Percentiles rank a stretch among this genome's conserved stretches.
phyloP scores from a whole-genome alignment of 805 yeast genomes.

The Teunomyces pallodes region DNA sequence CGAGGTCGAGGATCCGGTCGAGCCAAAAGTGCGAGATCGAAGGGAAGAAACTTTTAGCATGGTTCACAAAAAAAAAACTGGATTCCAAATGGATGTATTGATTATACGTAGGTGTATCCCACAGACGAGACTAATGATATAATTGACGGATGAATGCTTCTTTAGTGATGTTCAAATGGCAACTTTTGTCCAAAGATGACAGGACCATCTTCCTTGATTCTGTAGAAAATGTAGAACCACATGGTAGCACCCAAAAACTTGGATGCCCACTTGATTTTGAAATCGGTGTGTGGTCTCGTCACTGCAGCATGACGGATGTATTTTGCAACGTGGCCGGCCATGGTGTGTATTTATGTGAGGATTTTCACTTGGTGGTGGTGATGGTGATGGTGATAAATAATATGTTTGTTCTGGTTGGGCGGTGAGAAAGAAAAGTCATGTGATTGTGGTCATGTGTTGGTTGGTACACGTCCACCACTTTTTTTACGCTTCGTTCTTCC shows the following conservation, averaged over 20 bases:
- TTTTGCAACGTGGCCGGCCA: slow-evolving; percentile 44
- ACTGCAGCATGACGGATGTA: slow-evolving; percentile 57
- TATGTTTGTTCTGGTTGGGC: slow-evolving; percentile 7
- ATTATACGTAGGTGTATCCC: no score
- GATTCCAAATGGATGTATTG: not conserved
- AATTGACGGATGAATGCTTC: not conserved
- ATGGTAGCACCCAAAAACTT: slow-evolving; percentile 76
- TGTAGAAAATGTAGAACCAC: slow-evolving; percentile 87
- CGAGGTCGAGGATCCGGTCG: slow-evolving; percentile 4
- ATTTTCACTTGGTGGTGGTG: not conserved
- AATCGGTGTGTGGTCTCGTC: slow-evolving; percentile 63
- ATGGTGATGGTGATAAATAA: slow-evolving; percentile 3
- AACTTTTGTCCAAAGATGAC: slow-evolving; percentile 51
- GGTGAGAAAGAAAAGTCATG: not conserved
- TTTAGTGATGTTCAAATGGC: slow-evolving; percentile 38
- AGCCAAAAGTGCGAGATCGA: not conserved
- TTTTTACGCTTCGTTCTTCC: no score
- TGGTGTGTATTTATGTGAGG: slow-evolving; percentile 10
- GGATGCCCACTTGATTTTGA: slow-evolving; percentile 56
- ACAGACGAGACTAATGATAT: not conserved
- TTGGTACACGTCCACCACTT: not conserved
- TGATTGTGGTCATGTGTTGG: not conserved
- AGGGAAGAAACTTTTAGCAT: slow-evolving; percentile 1
- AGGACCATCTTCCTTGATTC: slow-evolving; percentile 71
- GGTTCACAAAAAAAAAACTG: slow-evolving; percentile 1